A percentile compares a stretch with the other conserved stretches of the same genome.
These are phyloP conservation scores for Alternaria ethzedia DNA, from an alignment of 2,329 filamentous ascomycete species.

Conservation along the genomic window DNA sequence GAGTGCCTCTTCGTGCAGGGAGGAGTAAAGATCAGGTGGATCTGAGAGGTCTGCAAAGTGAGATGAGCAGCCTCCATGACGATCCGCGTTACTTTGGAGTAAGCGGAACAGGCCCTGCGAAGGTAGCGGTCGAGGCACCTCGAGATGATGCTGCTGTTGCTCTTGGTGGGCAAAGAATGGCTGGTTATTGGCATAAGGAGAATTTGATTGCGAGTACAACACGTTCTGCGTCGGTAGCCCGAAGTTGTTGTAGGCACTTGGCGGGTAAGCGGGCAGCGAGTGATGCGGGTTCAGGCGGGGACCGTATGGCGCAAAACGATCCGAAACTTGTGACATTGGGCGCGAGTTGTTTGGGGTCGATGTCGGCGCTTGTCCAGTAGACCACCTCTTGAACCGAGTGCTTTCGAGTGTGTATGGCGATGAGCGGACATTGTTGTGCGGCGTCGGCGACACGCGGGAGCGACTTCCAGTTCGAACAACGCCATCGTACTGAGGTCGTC, in stretches of 20 bases:
- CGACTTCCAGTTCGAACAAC: constrained; percentile 63
- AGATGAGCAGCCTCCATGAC: constrained; percentile 65
- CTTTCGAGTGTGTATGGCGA: constrained; percentile 74
- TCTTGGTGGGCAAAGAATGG: constrained; percentile 58
- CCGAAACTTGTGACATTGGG: constrained; percentile 63
- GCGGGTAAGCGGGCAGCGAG: constrained; percentile 47
- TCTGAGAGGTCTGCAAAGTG: constrained; percentile 77
- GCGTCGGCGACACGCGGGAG: constrained; percentile 74
- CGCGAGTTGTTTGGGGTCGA: constrained; percentile 66
- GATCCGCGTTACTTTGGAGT: constrained; percentile 76
- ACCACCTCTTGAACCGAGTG: constrained; percentile 75
- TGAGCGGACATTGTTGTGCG: constrained; percentile 70
- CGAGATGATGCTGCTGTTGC: constrained; percentile 57
- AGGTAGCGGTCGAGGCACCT: constrained; percentile 65
- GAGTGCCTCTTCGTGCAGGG: constrained; percentile 74
- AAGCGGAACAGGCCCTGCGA: constrained; percentile 76
- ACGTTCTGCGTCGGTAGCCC: constrained; percentile 44
- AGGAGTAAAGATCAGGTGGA: constrained; percentile 77
- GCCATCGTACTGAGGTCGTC: constrained; percentile 63
- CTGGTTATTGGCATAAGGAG: constrained; percentile 59
- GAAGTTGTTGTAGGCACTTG: constrained; percentile 39
- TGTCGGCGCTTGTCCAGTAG: constrained; percentile 66
- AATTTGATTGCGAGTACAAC: constrained; percentile 52
- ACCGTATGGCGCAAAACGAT: constrained; percentile 66
- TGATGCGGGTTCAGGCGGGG: constrained; percentile 60